These are phyloP conservation scores for Sporothrix mexicana DNA, from an alignment of 2,329 filamentous ascomycete genomes.

Conservation along the genomic window DNA sequence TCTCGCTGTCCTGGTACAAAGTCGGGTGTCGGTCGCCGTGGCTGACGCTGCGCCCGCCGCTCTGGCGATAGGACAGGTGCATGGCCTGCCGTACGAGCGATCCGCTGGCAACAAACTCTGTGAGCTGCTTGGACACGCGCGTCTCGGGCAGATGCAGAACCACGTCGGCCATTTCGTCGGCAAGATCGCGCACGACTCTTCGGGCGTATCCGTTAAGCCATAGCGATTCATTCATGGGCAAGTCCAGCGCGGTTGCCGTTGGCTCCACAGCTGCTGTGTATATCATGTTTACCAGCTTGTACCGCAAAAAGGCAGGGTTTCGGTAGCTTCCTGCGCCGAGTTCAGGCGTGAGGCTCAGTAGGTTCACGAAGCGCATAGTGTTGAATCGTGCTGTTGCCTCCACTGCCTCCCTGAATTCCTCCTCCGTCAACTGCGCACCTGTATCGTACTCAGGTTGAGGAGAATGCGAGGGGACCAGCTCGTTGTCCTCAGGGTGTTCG, in stretches of 20 bases:
- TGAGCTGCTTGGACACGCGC: conserved; percentile 63
- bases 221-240: conserved; percentile 70
- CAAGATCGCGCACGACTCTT: conserved; percentile 74
- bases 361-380: conserved; percentile 64
- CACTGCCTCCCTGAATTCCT: conserved; percentile 29
- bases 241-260: conserved; percentile 78
- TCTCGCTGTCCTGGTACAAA: too few relatives aligned
- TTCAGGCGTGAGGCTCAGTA: conserved; percentile 65
- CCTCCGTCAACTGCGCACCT: conserved; percentile 21
- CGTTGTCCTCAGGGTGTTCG: too few relatives aligned
- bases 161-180: conserved; percentile 72
- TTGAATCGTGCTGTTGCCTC: background rate
- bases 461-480: too few relatives aligned
- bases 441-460: too few relatives aligned
- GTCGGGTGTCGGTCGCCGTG: background rate
- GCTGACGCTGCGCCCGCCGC: background rate
- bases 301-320: conserved; percentile 67
- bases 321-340: conserved; percentile 66
- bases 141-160: conserved; percentile 77
- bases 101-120: conserved; percentile 61
- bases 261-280: conserved; percentile 80
- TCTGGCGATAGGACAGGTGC: conserved; percentile 43
- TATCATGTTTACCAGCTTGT: conserved; percentile 80
- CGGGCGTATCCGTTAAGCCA: conserved; percentile 69
- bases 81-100: conserved; percentile 67